Evolutionary conservation across 768 basidiomycete genomes (phyloP), one percentile per base, ranked within the genome.

Genomic region (Russula earlei): DNA sequence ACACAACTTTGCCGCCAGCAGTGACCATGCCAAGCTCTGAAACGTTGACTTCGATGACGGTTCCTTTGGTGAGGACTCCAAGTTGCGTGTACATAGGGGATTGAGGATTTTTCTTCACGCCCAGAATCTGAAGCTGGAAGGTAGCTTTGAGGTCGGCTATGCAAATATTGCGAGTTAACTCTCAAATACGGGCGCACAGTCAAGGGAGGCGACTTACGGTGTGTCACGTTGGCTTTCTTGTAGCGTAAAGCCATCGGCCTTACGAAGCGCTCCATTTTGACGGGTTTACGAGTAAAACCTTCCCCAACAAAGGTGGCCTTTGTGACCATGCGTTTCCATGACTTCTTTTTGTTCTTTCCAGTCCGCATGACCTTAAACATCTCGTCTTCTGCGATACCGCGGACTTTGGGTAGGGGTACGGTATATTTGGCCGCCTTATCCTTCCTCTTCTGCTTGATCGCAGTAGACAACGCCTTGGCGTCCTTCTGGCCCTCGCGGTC

Each of bases 291-390:
- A 15, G 96, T 99, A 70, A 98, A 99, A 17, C 91, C 87, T 69
- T 97, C 93, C 5, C 95, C 95, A 31, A 99, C 96, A 66, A 98
- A 99, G 9, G 96, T 99, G 31, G 96, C 96, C 72, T 99, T 99
- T 54, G 92, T 96, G 58, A 99, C 90, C 93, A 98, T 97, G 63
- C 93, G 83, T 75, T 99, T 99, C 96, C 96, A 99, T 17, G 88
- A 80, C 72, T 98, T 99, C 66, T 81, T 84, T 74, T 92, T 96
- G 67, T 80, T 87, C 76, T 97, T 97, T 53, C 96, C 96, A 1
- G 95, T 93, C 77, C 92, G 91, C 78, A 99, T 76, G 29, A 99
- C 96, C 77, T 94, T 97, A 79, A 99, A 99, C 88, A 93, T 96
- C 77, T 99, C 96, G 65, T 98, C 96, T 70, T 99, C 96, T 15